Evolutionary conservation across 2,329 filamentous ascomycete genomes (phyloP), one percentile per base, ranked within the genome.

Genomic region (Aspergillus latus): DNA sequence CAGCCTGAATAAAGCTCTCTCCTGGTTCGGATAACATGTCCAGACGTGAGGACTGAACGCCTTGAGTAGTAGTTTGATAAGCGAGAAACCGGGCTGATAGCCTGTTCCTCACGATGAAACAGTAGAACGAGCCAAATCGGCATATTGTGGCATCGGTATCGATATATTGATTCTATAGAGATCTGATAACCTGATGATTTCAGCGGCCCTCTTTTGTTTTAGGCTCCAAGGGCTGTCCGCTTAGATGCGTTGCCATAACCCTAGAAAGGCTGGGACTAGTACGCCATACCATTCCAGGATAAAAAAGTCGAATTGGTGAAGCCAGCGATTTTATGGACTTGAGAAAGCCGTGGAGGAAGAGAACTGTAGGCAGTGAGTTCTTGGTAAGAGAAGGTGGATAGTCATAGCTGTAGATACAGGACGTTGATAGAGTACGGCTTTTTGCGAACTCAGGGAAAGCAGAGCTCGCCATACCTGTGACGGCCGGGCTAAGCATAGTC

Each of bases 311-410:
- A 78, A 65, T 53, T 79, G 76, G 52, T 69, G 21, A 62, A 3
- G 56, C 75, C 78, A 82, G 66, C 81, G 78, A 36, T 71, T 66
- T 9, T 72, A 68, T 36, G 75, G 76, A 3, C 77, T 79, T 29
- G 79, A 79, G 49, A 80, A 79, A 21, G 36, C 80, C 78, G 59
- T 82, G 80, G 10, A 82, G 69, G 53, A 82, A 71, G 11, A 82
- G 66, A 3, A 82, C 63, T 0, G 77, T 79, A 4, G 67, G 60
- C 6, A 63, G 54, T 5, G 44, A 51, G 1, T 58, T 28, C 0
- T 51, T 57, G 3, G 64, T 43, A n/a, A 57, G 67, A 62, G 39
- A 21, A n/a, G 10, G 37, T 15, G 8, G 15, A 49, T 66, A 61
- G 28, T 72, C 58, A 59, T 74, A 74, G 2, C 69, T 59, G 47